Evolutionary conservation across 2,329 filamentous ascomycete genomes (phyloP), one percentile per base, ranked within the genome.

Genomic region (Cytospora schulzeri): DNA sequence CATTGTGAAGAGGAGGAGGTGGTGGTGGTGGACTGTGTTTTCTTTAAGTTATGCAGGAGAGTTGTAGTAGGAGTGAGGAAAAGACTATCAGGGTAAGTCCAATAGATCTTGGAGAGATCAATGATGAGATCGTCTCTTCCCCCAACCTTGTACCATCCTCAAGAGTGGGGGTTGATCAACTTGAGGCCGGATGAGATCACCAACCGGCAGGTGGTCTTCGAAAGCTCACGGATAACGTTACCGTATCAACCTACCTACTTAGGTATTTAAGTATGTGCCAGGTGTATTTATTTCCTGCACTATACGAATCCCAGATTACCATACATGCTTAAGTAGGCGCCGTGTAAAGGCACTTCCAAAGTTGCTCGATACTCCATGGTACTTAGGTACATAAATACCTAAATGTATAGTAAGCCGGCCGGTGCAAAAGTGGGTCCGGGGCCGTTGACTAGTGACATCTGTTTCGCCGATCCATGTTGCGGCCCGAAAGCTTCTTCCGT

Each of bases 111-210:
- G 22, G 6, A 22, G 48, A 33, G 51, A 26, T 26, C 19, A 26
- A 7, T 48, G 19, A 17, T 31, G 11, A 4, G 9, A 12, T n/a
- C 45, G 38, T 62, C 35, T 17, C 19, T 24, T 22, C 24, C 31
- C 28, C 55, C 51, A 48, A 48, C 15, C 12, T 22, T 50, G 52
- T 35, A 41, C 38, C 59, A 62, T 41, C 41, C 38, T 62, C 59
- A 52, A 55, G 55, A 56, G 59, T 62, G 52, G 60, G 24, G 50
- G 9, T 24, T 33, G 3, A 11, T 2, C 15, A 55, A 17, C 14
- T 2, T 14, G 15, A 33, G 2, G 22, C 22, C 15, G 24, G 11
- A 50, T 33, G 28, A 31, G 31, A 48, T 48, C 45, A 48, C 45
- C n/a, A 24, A 48, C 45, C n/a, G n/a, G 45, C n/a, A 24, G 11